Percentiles rank a stretch among this genome's conserved stretches.
These are phyloP conservation scores for Heritiera littoralis DNA, from an alignment of 345 rosid genomes.

Conservation along the genomic window DNA sequence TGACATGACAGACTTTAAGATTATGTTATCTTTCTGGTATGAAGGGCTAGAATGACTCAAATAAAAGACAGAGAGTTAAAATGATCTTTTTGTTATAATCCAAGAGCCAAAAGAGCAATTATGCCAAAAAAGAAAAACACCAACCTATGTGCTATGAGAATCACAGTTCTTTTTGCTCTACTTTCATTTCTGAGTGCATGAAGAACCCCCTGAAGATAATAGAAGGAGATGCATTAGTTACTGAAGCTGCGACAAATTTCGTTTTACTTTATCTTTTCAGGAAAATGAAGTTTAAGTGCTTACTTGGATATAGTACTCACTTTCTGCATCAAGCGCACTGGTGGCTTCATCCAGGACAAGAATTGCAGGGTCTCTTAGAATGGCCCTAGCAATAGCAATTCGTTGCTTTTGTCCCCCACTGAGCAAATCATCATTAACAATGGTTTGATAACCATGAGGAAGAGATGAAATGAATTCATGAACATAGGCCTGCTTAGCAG, in stretches of 20 bases:
- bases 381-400: constrained; percentile 59
- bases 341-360: constrained; percentile 65
- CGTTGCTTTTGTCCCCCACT: constrained; percentile 66
- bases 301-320: constrained; percentile 45
- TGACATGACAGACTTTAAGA: no score
- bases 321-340: constrained; percentile 55
- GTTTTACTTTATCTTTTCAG: background rate
- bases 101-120: no score
- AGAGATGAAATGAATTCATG: constrained; percentile 66
- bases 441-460: constrained; percentile 61
- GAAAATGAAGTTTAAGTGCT: background rate
- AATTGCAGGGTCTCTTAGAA: constrained; percentile 55
- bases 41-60: no score
- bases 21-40: no score
- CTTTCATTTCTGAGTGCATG: constrained; percentile 31
- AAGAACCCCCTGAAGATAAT: constrained; percentile 28
- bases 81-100: no score
- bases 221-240: constrained; percentile 14
- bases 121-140: background rate
- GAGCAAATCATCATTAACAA: constrained; percentile 51
- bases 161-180: constrained; percentile 35
- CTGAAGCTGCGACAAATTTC: background rate
- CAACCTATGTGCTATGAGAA: constrained; percentile 50
- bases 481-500: constrained; percentile 57
- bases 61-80: no score